Base-by-base conservation (phyloP, 176 grass and related monocot species). In the Saccharum officinarum region DNA sequence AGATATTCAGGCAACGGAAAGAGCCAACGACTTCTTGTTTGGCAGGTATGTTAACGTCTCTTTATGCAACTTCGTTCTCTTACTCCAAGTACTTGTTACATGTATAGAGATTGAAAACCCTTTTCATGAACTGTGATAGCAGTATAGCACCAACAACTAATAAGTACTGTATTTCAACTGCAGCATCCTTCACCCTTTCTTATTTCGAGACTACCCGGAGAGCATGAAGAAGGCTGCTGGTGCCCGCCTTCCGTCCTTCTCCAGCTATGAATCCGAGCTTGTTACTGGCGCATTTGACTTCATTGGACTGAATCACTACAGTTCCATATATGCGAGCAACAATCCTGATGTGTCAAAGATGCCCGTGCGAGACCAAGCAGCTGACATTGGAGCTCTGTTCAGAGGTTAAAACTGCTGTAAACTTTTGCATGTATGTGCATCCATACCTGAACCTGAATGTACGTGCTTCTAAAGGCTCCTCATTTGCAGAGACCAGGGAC, bases 241-340 rank as follows among this genome's bases (percentile, higher is more conserved):
- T 28, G 67, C 82, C 4, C 60, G 89, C 22, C 78, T 94, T 54
- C 92, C 88, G 20, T 71, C 72, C 25, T 94, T 94, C 72, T 80
- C 86, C 34, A 22, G 80, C 36, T 22, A 66, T 5, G 22, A 94
- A 71, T 91, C 92, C n/a, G 25, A 88, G 73, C 76, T 65, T 67
- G 57, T 94, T 15, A 83, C 28, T 4, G 86, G 70, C 8, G 76
- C 88, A 83, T 91, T 88, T 62, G 88, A 94, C 28, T 94, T 91
- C 77, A 81, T 94, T 18, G 89, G 88, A 52, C 38, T 94, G 39
- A 94, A 91, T 86, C 86, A 94, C 75, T 94, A 94, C 60, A 52
- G 30, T 47, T 90, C 92, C 17, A 5, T 73, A 33, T 91, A 86
- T 49, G 66, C 82, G n/a, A 86, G 31, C 45, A 86, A 91, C 62